Evolutionary conservation across 805 yeast species (phyloP).

Genomic region (Metschnikowia borealis): DNA sequence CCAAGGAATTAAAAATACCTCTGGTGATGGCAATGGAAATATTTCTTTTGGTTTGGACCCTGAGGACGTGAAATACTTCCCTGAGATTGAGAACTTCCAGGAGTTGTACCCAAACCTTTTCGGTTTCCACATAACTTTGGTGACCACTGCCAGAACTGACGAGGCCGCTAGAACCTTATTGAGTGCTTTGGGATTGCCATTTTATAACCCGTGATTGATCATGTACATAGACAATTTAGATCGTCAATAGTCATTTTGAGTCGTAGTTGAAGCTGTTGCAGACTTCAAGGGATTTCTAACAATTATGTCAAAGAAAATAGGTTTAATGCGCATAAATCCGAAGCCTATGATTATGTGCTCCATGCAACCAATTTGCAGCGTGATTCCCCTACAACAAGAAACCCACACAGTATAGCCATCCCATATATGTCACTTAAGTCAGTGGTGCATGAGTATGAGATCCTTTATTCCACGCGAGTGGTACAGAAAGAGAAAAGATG

Average conservation of each 20-base stretch:
- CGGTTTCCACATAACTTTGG: constrained; percentile 81
- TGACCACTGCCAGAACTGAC: constrained; percentile 87
- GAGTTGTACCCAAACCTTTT: constrained; percentile 85
- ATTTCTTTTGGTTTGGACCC: constrained; percentile 79
- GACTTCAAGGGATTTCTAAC: not conserved
- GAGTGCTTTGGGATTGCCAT: constrained; percentile 80
- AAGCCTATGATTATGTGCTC: not conserved
- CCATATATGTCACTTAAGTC: constrained; percentile 23
- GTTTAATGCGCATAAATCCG: not conserved
- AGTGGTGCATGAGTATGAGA: constrained; percentile 42
- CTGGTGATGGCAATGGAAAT: constrained; percentile 86
- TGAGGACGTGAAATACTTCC: constrained; percentile 77
- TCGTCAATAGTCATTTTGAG: not conserved
- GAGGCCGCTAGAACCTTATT: constrained; percentile 82
- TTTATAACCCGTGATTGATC: constrained; percentile 29
- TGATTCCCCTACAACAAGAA: not conserved
- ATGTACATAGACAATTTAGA: constrained; percentile 9
- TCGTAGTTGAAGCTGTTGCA: not conserved
- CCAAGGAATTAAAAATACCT: constrained; percentile 64
- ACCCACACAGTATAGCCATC: not conserved
- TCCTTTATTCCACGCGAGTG: constrained; percentile 44
- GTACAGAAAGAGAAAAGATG: constrained; percentile 46
- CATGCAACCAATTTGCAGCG: not conserved
- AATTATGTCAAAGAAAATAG: no score
- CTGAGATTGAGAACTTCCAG: constrained; percentile 87